Base-by-base conservation (phyloP, 257 asterid species). In the Solanum okadae region DNA sequence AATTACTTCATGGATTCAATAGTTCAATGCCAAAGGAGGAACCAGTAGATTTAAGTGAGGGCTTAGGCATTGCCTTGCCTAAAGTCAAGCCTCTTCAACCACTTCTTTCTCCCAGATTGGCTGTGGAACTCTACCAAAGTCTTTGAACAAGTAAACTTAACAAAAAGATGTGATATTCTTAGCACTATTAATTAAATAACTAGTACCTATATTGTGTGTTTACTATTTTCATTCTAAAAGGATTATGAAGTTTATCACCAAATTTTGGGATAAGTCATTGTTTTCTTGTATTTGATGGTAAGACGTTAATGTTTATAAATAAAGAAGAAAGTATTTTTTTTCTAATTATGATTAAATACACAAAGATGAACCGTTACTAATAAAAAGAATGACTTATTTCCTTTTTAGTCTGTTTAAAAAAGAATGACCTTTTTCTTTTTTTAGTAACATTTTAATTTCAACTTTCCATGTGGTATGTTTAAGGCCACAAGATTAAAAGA, bases 21-120 rank as follows among this genome's bases (percentile, higher is more conserved):
- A 10, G 93, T 4, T 35, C 91, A 37, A 90, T 92, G 1, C 91
- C 89, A 1, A 38, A 29, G 84, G 91, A 87, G 1, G 79, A 14
- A 78, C 88, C 89, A 0, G 93, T 93, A 13, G 95, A 93, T 83
- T 88, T 94, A 95, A 87, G 22, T 9, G 98, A 93, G 90, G 94
- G 95, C 3, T 7, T 89, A 56, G 94, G 95, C 5, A 77, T 93
- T 40, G 90, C 93, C 14, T 86, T 93, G 23, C 98, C 95, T 0
- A 94, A 94, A 88, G 70, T 91, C 23, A 88, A 87, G 33, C 94
- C 98, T 31, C 91, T 94, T 13, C 87, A 91, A 56, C 92, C 91
- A 27, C 14, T 92, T 16, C 91, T 93, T 42, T 71, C 88, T 67
- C 94, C 97, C 25, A 44, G 96, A 34, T 91, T 94, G 78, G 14